Base-by-base conservation (phyloP, 1,139 yeast genomes). In the Candida dubliniensis region DNA sequence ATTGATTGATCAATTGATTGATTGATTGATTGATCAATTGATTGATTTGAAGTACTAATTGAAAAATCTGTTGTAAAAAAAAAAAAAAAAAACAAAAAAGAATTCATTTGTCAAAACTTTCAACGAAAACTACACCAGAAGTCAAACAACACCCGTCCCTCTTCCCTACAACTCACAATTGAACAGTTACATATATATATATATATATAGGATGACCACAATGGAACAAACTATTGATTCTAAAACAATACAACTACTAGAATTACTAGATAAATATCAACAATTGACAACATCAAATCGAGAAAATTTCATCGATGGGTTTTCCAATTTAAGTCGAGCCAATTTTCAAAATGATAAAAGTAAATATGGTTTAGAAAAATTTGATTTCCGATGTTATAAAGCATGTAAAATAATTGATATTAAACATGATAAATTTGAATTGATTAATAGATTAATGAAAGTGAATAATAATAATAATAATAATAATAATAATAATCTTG, bases 251-350 rank as follows among this genome's bases (percentile, higher is more conserved):
- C 46, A 56, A 44, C 48, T 70, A 31, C 52, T 70, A 7, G 57
- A 56, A 14, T 47, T 64, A 14, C 43, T 72, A 13, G 60, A 67
- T 42, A 50, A 57, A 43, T 74, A 74, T 51, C 71, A 69, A 45
- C 37, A 42, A 9, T 27, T 57, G 11, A 56, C 57, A 35, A 58
- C 50, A 6, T 40, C 48, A n/a, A 54, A 53, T 44, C 52, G 68
- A 10, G 32, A 41, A 9, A 53, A 54, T 40, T 69, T 58, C 51
- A 52, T 56, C 11, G 58, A 64, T 33, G 77, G 76, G 4, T 66
- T 54, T 46, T 52, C 69, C 32, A 64, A 64, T 42, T 54, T 74
- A 39, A 71, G 77, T 45, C 47, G 76, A 45, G 77, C 77, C 31
- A 72, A 70, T 49, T 74, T 63, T 50, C 43, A 43, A 24, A 43